A percentile compares a stretch with the other conserved stretches of the same genome.
Conservation (phyloP, 495 filamentous ascomycete species). For the Cenococcum geophilum region DNA sequence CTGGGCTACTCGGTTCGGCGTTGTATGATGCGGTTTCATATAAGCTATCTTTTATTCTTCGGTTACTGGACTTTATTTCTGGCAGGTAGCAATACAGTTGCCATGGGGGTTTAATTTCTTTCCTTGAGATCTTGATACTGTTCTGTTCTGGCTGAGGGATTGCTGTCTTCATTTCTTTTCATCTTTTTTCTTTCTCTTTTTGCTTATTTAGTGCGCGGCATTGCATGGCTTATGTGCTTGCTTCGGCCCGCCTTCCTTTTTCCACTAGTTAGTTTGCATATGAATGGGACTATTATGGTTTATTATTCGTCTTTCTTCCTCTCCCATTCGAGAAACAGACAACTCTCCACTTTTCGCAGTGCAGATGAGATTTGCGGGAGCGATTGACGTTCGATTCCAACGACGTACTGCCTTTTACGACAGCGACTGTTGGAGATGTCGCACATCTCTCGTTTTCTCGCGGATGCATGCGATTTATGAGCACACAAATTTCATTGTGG, state of each 20-base stretch:
- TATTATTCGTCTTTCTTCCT: too few species aligned
- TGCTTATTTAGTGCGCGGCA: neutral
- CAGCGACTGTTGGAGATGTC: too few species aligned
- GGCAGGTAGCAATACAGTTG: neutral
- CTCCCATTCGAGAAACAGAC: too few species aligned
- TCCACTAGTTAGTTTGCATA: neutral
- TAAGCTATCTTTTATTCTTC: neutral
- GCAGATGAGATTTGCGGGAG: too few species aligned
- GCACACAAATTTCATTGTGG: too few species aligned
- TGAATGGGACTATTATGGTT: too few species aligned
- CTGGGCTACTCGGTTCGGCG: neutral
- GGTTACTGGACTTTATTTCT: neutral
- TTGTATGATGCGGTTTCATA: conserved; percentile 2
- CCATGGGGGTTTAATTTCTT: too few species aligned
- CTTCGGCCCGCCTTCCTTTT: neutral
- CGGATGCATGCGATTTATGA: too few species aligned
- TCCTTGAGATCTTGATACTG: neutral
- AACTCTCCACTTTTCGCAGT: too few species aligned
- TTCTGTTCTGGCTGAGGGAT: neutral
- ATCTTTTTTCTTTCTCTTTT: neutral
- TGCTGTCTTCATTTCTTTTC: neutral
- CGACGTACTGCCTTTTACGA: too few species aligned
- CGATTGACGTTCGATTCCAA: too few species aligned
- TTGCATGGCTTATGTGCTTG: neutral
- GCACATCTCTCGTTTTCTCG: too few species aligned